Evolutionary conservation across 2,329 filamentous ascomycete genomes (phyloP).

Genomic region (Alternaria gansuensis): DNA sequence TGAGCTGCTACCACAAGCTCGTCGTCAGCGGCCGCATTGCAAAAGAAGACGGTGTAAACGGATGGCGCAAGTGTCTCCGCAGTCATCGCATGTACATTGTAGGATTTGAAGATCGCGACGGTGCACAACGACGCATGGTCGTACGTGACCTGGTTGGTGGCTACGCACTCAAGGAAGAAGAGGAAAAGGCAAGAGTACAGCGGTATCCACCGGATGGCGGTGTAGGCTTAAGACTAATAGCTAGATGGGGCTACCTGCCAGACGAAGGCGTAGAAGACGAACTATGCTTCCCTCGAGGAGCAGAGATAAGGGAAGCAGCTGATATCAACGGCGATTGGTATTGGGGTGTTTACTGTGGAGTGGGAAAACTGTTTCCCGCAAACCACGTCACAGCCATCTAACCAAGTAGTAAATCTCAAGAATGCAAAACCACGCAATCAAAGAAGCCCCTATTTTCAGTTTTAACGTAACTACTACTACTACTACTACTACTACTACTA

Average conservation of each 20-base stretch:
- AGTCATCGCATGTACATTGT: conserved; percentile 87
- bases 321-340: conserved; percentile 93
- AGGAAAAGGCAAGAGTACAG: conserved; percentile 41
- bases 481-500: too few species aligned
- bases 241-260: conserved; percentile 82
- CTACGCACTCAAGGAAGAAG: conserved; percentile 69
- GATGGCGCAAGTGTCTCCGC: conserved; percentile 82
- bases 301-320: conserved; percentile 82
- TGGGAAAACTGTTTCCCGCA: conserved; percentile 80
- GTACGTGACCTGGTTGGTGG: conserved; percentile 82
- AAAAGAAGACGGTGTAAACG: conserved; percentile 76
- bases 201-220: conserved; percentile 80
- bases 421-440: background rate
- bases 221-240: conserved; percentile 68
- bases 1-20: conserved; percentile 76
- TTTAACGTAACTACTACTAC: too few species aligned
- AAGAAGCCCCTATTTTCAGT: background rate
- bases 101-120: conserved; percentile 74
- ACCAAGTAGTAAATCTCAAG: background rate
- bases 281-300: conserved; percentile 81
- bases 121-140: conserved; percentile 73
- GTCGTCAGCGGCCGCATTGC: conserved; percentile 71
- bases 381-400: conserved; percentile 65
- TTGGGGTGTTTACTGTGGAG: conserved; percentile 84
- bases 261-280: conserved; percentile 73